These are phyloP conservation scores for Hypomontagnella submonticulosa DNA, from an alignment of 495 filamentous ascomycete genomes.

Conservation along the genomic window DNA sequence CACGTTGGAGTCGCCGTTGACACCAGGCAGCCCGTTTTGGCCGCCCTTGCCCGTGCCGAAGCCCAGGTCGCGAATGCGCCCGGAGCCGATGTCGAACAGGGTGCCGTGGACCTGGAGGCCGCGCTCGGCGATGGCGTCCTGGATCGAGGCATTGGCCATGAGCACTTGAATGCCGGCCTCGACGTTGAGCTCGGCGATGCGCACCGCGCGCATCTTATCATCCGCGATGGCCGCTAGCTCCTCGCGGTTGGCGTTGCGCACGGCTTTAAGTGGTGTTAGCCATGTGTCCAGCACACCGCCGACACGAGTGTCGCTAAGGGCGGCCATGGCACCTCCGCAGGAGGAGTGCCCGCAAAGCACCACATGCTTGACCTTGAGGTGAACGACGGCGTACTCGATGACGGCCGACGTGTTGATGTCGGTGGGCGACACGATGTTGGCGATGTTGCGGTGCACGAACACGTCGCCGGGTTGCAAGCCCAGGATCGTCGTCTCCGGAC, in stretches of 20 bases:
- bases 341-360: constrained; percentile 85
- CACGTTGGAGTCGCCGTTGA: constrained; percentile 42
- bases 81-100: constrained; percentile 73
- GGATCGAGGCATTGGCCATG: constrained; percentile 68
- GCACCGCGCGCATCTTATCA: constrained; percentile 59
- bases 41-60: constrained; percentile 54
- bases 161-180: constrained; percentile 71
- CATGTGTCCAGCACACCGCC: constrained; percentile 84
- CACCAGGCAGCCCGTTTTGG: constrained; percentile 4
- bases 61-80: constrained; percentile 68
- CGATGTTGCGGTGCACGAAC: constrained; percentile 95
- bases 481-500: constrained; percentile 86
- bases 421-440: constrained; percentile 81
- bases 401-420: constrained; percentile 81
- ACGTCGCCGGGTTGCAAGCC: constrained; percentile 86
- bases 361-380: constrained; percentile 82
- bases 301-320: constrained; percentile 72
- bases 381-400: constrained; percentile 82
- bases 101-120: constrained; percentile 79
- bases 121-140: constrained; percentile 73
- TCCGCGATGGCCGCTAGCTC: constrained; percentile 62
- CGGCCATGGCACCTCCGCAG: constrained; percentile 81
- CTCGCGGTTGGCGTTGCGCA: constrained; percentile 66
- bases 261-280: constrained; percentile 74
- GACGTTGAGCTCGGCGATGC: constrained; percentile 76